A percentile compares a stretch with the other conserved stretches of the same genome.
These are phyloP conservation scores for Escovopsis sp. DNA, from an alignment of 2,329 filamentous ascomycete genomes.

Conservation along the genomic window DNA sequence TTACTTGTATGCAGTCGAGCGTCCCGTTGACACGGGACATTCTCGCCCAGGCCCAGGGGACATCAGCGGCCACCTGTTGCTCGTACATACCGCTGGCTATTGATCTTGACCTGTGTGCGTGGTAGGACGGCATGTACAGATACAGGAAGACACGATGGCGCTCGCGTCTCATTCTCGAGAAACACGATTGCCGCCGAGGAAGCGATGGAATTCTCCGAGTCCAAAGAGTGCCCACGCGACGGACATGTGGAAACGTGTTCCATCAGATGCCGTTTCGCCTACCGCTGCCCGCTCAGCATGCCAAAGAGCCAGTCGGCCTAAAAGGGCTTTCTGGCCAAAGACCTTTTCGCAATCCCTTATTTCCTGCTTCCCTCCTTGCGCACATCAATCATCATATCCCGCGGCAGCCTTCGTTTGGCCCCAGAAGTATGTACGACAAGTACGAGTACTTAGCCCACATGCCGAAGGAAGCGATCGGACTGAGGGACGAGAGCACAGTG, in stretches of 20 bases:
- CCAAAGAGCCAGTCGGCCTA: constrained; percentile 6
- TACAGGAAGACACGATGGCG: too few relatives aligned
- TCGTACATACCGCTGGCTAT: too few relatives aligned
- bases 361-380: constrained; percentile 2
- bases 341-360: constrained; percentile 4
- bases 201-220: not conserved
- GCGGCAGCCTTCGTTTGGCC: constrained; percentile 8
- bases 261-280: not conserved
- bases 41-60: too few relatives aligned
- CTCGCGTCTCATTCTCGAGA: not conserved
- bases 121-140: too few relatives aligned
- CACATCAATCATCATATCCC: constrained; percentile 8
- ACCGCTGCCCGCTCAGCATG: not conserved
- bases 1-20: too few relatives aligned
- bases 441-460: constrained; percentile 9
- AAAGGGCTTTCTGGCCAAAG: constrained; percentile 5
- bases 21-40: too few relatives aligned
- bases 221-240: not conserved
- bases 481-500: not conserved
- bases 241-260: not conserved
- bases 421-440: constrained; percentile 2
- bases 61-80: too few relatives aligned
- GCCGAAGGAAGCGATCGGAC: constrained; percentile 11
- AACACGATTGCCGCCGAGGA: not conserved
- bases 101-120: too few relatives aligned